Conservation (phyloP, 768 basidiomycete species). For the Amanita phalloides region DNA sequence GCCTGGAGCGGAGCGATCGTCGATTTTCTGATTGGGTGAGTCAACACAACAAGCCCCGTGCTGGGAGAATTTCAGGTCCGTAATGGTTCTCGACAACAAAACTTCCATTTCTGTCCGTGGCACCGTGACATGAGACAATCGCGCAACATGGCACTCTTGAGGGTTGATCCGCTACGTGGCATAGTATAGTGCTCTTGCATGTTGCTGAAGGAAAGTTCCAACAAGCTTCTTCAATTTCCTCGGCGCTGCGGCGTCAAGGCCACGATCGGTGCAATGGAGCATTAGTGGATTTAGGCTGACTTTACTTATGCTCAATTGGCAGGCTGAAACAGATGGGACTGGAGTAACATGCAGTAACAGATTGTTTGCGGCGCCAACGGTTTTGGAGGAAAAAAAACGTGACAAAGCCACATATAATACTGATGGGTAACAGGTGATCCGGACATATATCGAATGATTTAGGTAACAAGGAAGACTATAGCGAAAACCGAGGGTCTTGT, state of each 20-base stretch:
- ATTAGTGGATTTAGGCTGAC: not conserved
- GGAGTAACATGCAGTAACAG: not conserved
- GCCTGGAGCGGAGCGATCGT: too few relatives aligned
- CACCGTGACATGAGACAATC: not conserved
- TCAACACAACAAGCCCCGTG: not conserved
- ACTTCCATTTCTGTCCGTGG: conserved; percentile 2
- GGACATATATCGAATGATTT: not conserved
- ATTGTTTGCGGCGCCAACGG: not conserved
- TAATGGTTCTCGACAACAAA: not conserved
- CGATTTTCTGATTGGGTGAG: too few relatives aligned
- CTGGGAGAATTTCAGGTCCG: not conserved
- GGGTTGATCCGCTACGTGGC: conserved; percentile 5
- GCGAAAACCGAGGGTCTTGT: conserved; percentile 1
- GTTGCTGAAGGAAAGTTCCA: not conserved
- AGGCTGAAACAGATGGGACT: conserved; percentile 3
- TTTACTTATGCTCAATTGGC: not conserved
- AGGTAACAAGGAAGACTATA: not conserved
- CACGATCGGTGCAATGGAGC: not conserved
- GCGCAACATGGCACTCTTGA: not conserved
- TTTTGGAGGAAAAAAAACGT: not conserved
- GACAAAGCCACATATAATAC: not conserved
- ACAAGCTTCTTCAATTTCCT: not conserved
- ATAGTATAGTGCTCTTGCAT: not conserved
- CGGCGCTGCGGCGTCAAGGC: conserved; percentile 2
- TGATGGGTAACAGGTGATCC: not conserved